phyloP scores from a whole-genome alignment of 495 filamentous ascomycete genomes.

The Hapsidospora chrysogenum region DNA sequence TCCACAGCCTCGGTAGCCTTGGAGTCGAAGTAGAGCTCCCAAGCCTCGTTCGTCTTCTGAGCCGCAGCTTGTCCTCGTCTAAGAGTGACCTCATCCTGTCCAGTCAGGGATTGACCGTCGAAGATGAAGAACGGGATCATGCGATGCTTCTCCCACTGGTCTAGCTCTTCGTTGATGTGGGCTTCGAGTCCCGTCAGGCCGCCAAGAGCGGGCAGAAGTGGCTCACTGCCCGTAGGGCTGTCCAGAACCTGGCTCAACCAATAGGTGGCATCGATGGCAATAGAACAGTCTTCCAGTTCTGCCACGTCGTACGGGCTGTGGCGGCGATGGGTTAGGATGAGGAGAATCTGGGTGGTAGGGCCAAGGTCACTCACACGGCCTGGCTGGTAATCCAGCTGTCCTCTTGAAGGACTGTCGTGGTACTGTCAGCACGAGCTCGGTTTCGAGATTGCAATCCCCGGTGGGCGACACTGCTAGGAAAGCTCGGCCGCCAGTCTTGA shows the following conservation, averaged over 20 bases:
- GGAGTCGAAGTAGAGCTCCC: constrained; percentile 73
- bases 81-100: constrained; percentile 39
- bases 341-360: too few species aligned
- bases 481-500: too few species aligned
- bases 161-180: constrained; percentile 59
- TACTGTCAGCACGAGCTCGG: not conserved
- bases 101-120: constrained; percentile 62
- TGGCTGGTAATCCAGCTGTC: constrained; percentile 30
- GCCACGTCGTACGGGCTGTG: constrained; percentile 17
- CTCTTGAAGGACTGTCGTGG: constrained; percentile 16
- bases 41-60: constrained; percentile 43
- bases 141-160: constrained; percentile 41
- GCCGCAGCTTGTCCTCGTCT: constrained; percentile 29
- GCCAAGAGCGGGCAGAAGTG: constrained; percentile 75
- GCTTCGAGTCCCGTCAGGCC: constrained; percentile 64
- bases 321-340: not conserved
- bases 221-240: constrained; percentile 53
- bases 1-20: constrained; percentile 62
- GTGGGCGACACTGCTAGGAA: too few species aligned
- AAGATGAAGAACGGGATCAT: constrained; percentile 75
- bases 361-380: constrained; percentile 14
- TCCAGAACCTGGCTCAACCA: constrained; percentile 66
- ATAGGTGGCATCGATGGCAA: constrained; percentile 81
- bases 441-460: not conserved
- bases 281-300: constrained; percentile 47